Evolutionary conservation across 768 basidiomycete genomes (phyloP), one percentile per base, ranked within the genome.

Genomic region (Aureoboletus auriporus): DNA sequence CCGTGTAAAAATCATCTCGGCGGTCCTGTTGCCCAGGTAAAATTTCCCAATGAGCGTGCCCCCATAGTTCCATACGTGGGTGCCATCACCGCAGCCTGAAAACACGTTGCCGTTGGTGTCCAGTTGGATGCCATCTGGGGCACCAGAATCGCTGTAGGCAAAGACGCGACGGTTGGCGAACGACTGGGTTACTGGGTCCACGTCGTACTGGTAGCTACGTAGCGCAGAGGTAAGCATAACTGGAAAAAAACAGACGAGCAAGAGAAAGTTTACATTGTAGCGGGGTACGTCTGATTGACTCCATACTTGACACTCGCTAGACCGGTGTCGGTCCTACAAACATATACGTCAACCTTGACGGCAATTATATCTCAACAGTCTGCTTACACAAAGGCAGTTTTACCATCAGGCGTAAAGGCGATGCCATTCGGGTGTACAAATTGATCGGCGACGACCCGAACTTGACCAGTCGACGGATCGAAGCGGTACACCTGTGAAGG

Each of bases 401-500:
- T 75, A 8, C 86, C 85, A 53, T 84, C 79, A 1, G 71, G 66
- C 13, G 76, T 77, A 62, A 90, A 85, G 0, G 86, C 84, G 45
- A 91, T 77, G 2, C 89, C 90, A 57, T 92, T 92, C 37, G 76
- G 77, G 54, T 76, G 77, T 49, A 77, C 75, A 59, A 91, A 84
- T n/a, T 82, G 84, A 54, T 88, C 84, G 0, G 90, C 89, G 3
- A 89, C 84, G 8, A 84, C 83, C 3, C 78, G 78, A 1, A 91
- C 78, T 14, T 75, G 65, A 6, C 85, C 76, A 1, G 81, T 84
- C 7, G 72, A 71, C 8, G 84, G 80, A 59, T 89, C 80, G n/a
- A 57, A 81, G 11, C 84, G 76, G 62, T 93, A 93, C 5, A 90
- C 86, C 57, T 90, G 87, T 40, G 76, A 82, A 4, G 85, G 88